Conservation (phyloP, 352 stramenopile species). For the Globisporangium abappressorium region DNA sequence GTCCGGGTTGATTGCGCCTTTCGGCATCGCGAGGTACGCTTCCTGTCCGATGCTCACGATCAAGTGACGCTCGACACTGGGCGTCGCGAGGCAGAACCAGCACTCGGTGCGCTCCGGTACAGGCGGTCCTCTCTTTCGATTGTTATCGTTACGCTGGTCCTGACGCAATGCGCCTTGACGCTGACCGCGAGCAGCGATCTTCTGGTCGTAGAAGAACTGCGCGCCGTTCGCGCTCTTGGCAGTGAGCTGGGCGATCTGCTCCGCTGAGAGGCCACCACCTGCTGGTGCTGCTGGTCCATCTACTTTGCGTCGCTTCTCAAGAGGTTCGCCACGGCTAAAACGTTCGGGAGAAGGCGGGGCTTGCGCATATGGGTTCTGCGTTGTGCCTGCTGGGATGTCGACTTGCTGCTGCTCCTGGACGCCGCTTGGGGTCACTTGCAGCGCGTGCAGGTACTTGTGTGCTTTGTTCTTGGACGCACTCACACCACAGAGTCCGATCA, state of each 20-base stretch:
- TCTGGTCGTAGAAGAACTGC: slow-evolving; percentile 83
- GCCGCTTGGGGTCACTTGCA: neutral
- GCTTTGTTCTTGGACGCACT: neutral
- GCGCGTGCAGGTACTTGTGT: neutral
- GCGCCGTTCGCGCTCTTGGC: slow-evolving; percentile 31
- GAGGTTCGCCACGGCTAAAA: neutral
- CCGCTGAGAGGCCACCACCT: slow-evolving; percentile 25
- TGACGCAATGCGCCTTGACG: slow-evolving; percentile 39
- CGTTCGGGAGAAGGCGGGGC: neutral
- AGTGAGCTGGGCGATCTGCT: slow-evolving; percentile 67
- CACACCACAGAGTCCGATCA: neutral
- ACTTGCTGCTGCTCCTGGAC: neutral
- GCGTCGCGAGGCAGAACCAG: slow-evolving; percentile 83
- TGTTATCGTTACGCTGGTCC: slow-evolving; percentile 17
- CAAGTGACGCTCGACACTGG: slow-evolving; percentile 72
- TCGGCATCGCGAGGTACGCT: neutral
- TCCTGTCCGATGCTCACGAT: neutral
- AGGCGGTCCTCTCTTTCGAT: slow-evolving; percentile 16
- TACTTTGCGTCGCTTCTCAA: neutral
- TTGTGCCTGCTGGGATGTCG: neutral
- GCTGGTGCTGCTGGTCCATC: neutral
- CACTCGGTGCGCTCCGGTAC: slow-evolving; percentile 71
- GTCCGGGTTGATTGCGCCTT: neutral
- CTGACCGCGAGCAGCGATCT: slow-evolving; percentile 49
- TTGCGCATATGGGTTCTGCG: neutral